Base-by-base conservation (phyloP, 768 basidiomycete species). In the Calocera viscosa region DNA sequence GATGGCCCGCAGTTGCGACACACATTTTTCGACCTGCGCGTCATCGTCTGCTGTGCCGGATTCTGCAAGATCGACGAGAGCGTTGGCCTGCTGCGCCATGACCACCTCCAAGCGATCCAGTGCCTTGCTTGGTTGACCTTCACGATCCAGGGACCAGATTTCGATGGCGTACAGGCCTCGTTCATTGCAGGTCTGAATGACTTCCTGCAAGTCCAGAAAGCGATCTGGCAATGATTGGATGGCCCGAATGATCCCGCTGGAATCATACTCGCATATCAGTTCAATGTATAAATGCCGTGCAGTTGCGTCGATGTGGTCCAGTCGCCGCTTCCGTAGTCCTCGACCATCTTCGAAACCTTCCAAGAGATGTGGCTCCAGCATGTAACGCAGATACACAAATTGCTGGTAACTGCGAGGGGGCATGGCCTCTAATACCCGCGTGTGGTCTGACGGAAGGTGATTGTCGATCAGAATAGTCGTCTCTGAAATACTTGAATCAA, bases 381-480 rank as follows among this genome's bases (percentile, higher is more conserved):
- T 80, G 70, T 81, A 82, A 14, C 82, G 83, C 7, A 98, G 83
- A 76, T 99, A 99, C 8, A 82, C 78, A 69, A 89, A 88, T 67
- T 86, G 86, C 63, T 82, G 80, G 49, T 77, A 0, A 79, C 73
- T 14, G 75, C 77, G 30, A 94, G 76, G 16, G 70, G 71, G 53
- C 53, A 60, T 60, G 3, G 53, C 53, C 11, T 80, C 73, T 60
- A 96, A 73, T 1, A 87, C 92, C 19, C 75, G 73, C 64, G 79
- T 78, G 72, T 99, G 96, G 2, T 87, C 76, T 0, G 77, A 72
- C 1, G 94, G 89, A 0, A 83, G 72, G 72, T 87, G 81, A 32
- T 80, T 82, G 72, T 96, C 87, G 34, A 98, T 69, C 2, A 97
- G 78, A 2, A 78, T 71, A 1, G 91, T 94, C 0, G 93, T 91